These are phyloP conservation scores for Chalciporus sp. DNA, from an alignment of 1,284 basidiomycete genomes.

Conservation along the genomic window DNA sequence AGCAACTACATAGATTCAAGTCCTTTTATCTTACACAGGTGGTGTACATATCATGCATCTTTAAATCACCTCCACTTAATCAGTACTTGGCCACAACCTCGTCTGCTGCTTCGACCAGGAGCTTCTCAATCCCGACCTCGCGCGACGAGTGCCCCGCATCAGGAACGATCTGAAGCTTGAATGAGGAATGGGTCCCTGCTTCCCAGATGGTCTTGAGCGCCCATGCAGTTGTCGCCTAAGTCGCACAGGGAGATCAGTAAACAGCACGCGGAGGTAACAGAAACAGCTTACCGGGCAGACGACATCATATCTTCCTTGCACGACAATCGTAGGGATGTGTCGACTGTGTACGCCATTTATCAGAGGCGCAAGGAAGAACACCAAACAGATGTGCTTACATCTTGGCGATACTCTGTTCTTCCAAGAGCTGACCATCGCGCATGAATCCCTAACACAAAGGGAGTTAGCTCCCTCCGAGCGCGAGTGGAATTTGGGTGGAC, in stretches of 20 bases:
- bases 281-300: constrained; percentile 64
- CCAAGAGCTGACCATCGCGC: constrained; percentile 86
- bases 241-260: constrained; percentile 1
- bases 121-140: constrained; percentile 73
- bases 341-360: constrained; percentile 51
- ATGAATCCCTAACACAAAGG: constrained; percentile 71
- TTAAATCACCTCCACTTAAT: neutral
- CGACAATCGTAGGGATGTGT: constrained; percentile 81
- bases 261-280: neutral
- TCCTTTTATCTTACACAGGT: too few relatives aligned
- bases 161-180: constrained; percentile 71
- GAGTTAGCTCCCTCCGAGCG: constrained; percentile 6
- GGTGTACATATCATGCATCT: too few relatives aligned
- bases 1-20: too few relatives aligned
- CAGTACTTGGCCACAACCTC: constrained; percentile 32
- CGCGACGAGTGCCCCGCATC: constrained; percentile 84
- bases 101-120: constrained; percentile 65
- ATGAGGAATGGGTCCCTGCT: constrained; percentile 52
- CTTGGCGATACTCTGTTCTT: constrained; percentile 85
- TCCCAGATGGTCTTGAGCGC: constrained; percentile 84
- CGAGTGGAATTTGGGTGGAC: constrained; percentile 15
- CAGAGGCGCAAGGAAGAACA: constrained; percentile 6
- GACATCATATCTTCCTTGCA: constrained; percentile 88
- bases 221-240: constrained; percentile 76
- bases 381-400: constrained; percentile 55